Base-by-base conservation (phyloP, 306 rosid species). In the Pueraria montana region DNA sequence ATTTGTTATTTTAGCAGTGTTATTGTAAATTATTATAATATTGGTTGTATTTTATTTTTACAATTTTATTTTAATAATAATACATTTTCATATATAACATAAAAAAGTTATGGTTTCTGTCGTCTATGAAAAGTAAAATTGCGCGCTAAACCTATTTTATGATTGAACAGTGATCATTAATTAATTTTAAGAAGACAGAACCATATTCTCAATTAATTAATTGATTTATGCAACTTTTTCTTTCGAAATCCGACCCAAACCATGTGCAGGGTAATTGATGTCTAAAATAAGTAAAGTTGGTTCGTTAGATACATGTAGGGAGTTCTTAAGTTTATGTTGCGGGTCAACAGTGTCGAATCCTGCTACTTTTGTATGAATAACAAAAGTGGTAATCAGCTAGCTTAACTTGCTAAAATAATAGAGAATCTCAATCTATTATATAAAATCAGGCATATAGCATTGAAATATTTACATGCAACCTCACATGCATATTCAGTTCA, bases 351-450 rank as follows among this genome's bases (percentile, higher is more conserved):
- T 26, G 26, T 27, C 23, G 3, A 8, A 21, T 14, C 59, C 59
- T 11, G 14, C 13, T 23, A 27, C 69, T 42, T 17, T 38, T 53
- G 67, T 40, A 55, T 5, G 27, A 18, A 81, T 23, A 11, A 18
- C 27, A 40, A 38, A 40, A 20, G 9, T 67, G 50, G 73, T 18
- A 4, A 36, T 67, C 16, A 67, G 38, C 4, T 9, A 38, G 8
- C 8, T 8, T 18, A 38, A 68, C 52, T 68, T 68, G 14, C 74
- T 12, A 68, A 68, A 42, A 69, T 23, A 69, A 43, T 69, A 5
- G 20, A 55, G 84, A 80, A 80, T 56, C 72, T 17, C 14, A 80
- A 70, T 70, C 21, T 58, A 12, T 71, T 26, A 42, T 53, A 30
- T 66, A n/a, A 20, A 43, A 27, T 62, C 20, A 26, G 30, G 18